Base-by-base conservation (phyloP, 78 protist genomes). In the Acrasis kona region DNA sequence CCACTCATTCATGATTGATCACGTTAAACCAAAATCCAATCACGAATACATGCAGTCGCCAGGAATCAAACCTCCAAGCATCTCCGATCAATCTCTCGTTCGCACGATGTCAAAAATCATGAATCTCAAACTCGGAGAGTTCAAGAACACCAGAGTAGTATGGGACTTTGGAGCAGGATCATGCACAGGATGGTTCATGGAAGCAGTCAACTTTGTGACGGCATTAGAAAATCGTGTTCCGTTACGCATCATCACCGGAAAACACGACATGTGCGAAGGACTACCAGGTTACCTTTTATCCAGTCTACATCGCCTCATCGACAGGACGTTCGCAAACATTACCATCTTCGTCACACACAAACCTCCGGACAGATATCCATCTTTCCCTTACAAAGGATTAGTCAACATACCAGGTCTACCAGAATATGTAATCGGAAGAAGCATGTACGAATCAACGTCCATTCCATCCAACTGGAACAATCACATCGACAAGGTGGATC, bases 341-440 rank as follows among this genome's bases (percentile, higher is more conserved):
- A 7, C 79, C 64, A 36, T 81, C 4, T 81, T 69, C 76, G 82
- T 81, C 35, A 19, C 76, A 12, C 84, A 81, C 64, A 81, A 81
- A 37, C 84, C 84, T 5, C 42, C 71, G 5, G 72, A 61, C 10
- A 0, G 4, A 41, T 80, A 71, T 34, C 85, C 84, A 1, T 68
- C 19, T 35, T 81, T 81, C 39, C 84, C 84, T 8, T 81, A 81
- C 42, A 0, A 27, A 34, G 84, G 84, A 10, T n/a, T 7, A 27
- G 0, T 5, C 2, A 2, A 4, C 19, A 7, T 6, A 19, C 30
- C 1, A 1, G 9, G 1, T 28, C 39, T 76, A 10, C 82, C 82
- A n/a, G 75, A 78, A 5, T 75, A 42, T 30, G 78, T 78, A 5
- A 65, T 78, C 3, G 84, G 85, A 5, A n/a, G 80, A 35, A 30